Conservation (phyloP, 148 eudicot species). For the Vaccinium myrtillus region DNA sequence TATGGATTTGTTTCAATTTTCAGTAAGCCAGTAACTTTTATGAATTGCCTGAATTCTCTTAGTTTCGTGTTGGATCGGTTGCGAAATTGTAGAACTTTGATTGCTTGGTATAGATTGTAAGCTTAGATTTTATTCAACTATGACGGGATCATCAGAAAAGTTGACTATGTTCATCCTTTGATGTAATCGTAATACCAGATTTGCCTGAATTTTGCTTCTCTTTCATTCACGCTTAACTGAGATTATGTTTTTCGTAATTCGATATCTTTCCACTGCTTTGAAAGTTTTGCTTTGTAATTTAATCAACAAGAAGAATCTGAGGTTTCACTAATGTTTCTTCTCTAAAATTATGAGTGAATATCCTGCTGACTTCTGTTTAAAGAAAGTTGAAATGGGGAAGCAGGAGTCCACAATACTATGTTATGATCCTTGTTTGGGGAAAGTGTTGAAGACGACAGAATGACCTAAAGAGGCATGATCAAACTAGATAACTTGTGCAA, state of each 20-base stretch:
- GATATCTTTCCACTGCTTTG: neutral
- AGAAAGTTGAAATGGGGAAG: neutral
- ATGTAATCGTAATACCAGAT: neutral
- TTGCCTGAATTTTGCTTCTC: neutral
- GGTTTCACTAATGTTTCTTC: neutral
- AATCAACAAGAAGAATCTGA: neutral
- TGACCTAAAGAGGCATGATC: neutral
- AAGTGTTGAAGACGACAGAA: neutral
- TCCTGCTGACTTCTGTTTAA: neutral
- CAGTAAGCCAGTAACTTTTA: neutral
- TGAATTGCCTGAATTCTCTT: neutral
- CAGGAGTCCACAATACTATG: neutral
- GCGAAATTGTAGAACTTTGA: neutral
- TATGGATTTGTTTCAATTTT: neutral
- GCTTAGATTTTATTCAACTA: neutral
- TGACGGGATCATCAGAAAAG: neutral
- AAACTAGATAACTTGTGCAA: neutral
- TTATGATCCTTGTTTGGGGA: neutral
- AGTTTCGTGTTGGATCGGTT: neutral
- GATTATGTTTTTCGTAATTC: neutral
- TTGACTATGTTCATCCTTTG: neutral
- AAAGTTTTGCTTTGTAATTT: neutral
- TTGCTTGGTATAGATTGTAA: neutral
- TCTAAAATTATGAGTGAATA: neutral
- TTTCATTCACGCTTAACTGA: neutral